Conservation (phyloP, 805 yeast genomes). For the Scheffersomyces spartinae region DNA sequence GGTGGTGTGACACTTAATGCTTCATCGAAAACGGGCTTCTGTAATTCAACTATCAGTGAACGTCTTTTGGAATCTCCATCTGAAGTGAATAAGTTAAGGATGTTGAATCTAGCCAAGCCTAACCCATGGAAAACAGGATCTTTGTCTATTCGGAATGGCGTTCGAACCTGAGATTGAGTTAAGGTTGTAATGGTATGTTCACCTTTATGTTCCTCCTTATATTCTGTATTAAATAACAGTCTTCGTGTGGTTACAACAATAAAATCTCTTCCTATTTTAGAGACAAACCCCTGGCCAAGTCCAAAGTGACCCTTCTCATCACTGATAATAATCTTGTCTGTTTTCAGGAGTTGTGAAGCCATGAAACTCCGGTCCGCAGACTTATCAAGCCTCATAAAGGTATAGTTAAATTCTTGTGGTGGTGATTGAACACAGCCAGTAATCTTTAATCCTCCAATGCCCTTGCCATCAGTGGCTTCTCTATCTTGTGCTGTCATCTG, state of each 20-base stretch:
- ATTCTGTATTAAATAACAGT: no score
- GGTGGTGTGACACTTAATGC: constrained; percentile 5
- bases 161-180: constrained; percentile 5
- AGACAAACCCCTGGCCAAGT: constrained; percentile 51
- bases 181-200: no score
- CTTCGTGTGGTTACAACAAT: constrained; percentile 41
- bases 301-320: constrained; percentile 75
- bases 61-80: constrained; percentile 36
- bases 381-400: constrained; percentile 29
- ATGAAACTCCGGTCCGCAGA: neutral
- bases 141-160: constrained; percentile 57
- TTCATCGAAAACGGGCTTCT: constrained; percentile 30
- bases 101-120: constrained; percentile 64
- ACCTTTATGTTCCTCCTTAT: no score
- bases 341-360: constrained; percentile 37
- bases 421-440: constrained; percentile 11
- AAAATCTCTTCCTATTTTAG: constrained; percentile 25
- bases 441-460: constrained; percentile 41
- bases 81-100: constrained; percentile 51
- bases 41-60: constrained; percentile 41
- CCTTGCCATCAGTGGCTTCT: constrained; percentile 48
- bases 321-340: constrained; percentile 64
- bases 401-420: constrained; percentile 29
- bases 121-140: constrained; percentile 70
- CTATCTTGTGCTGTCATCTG: constrained; percentile 44